phyloP scores from a whole-genome alignment of 345 rosid genomes.

The Boechera retrofracta region DNA sequence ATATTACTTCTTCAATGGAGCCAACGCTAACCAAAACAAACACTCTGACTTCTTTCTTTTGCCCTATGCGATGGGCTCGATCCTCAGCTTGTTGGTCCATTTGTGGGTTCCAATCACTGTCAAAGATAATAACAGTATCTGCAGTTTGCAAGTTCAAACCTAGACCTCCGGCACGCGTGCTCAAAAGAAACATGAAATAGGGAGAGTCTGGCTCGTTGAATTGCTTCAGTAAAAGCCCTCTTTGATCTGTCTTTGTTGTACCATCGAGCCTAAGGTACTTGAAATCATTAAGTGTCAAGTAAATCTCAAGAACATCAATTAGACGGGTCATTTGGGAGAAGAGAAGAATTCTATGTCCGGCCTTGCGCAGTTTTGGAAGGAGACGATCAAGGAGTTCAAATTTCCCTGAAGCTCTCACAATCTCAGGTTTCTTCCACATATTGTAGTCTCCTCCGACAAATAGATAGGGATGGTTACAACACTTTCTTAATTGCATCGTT shows the following conservation, averaged over 20 bases:
- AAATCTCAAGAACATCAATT: conserved; percentile 89
- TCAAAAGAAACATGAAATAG: conserved; percentile 94
- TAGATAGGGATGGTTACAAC: conserved; percentile 98
- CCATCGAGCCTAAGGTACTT: conserved; percentile 97
- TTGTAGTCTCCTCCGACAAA: conserved; percentile 77
- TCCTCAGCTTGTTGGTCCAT: conserved; percentile 99
- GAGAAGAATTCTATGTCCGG: conserved; percentile 89
- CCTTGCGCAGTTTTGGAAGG: conserved; percentile 85
- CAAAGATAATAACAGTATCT: conserved; percentile 94
- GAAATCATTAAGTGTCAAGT: conserved; percentile 74
- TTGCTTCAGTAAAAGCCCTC: conserved; percentile 80
- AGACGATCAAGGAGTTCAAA: conserved; percentile 97
- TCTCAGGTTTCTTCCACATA: conserved; percentile 86
- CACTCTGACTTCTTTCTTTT: conserved; percentile 97
- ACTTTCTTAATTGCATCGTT: conserved; percentile 97
- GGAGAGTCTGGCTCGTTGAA: conserved; percentile 98
- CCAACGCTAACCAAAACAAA: conserved; percentile 99
- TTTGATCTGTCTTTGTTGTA: conserved; percentile 93
- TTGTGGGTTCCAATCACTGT: conserved; percentile 99
- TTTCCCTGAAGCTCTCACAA: conserved; percentile 94
- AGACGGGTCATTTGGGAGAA: conserved; percentile 99
- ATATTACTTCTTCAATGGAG: conserved; percentile 93
- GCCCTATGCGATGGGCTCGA: conserved; percentile 99
- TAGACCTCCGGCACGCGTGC: conserved; percentile 99
- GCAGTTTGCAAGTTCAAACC: conserved; percentile 97